Percentiles rank a stretch among this genome's conserved stretches.
phyloP scores from a whole-genome alignment of 2,329 filamentous ascomycete species.

The Sarocladium strictum region DNA sequence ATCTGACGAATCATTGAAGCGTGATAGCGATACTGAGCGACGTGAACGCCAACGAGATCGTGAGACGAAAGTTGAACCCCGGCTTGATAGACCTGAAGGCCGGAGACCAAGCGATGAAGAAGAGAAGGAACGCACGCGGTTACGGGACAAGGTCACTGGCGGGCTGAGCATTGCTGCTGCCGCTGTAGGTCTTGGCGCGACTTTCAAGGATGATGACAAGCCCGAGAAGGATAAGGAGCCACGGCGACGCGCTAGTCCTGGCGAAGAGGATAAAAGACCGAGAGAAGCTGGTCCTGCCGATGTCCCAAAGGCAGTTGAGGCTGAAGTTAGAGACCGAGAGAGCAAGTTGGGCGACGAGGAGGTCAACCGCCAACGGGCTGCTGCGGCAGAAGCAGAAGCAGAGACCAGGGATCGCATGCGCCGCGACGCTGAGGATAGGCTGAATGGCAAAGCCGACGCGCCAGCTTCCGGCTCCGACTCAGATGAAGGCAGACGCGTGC shows the following conservation, averaged over 20 bases:
- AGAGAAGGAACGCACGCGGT: slow-evolving; percentile 34
- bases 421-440: slow-evolving; percentile 32
- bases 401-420: slow-evolving; percentile 25
- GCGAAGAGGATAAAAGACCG: slow-evolving; percentile 22
- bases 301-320: neutral
- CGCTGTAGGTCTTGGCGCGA: slow-evolving; percentile 36
- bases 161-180: slow-evolving; percentile 44
- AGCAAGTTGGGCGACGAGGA: neutral
- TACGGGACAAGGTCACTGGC: slow-evolving; percentile 41
- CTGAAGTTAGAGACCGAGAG: neutral
- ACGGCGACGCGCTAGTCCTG: slow-evolving; percentile 22
- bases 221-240: slow-evolving; percentile 24
- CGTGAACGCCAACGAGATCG: slow-evolving; percentile 13
- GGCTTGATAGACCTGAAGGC: slow-evolving; percentile 23
- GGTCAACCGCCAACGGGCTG: neutral
- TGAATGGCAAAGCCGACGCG: slow-evolving; percentile 27
- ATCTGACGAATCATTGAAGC: slow-evolving; percentile 11
- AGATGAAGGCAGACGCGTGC: slow-evolving; percentile 31
- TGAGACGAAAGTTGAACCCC: slow-evolving; percentile 12
- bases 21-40: slow-evolving; percentile 12
- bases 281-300: slow-evolving; percentile 9
- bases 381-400: slow-evolving; percentile 11
- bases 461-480: slow-evolving; percentile 30
- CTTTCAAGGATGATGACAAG: slow-evolving; percentile 32
- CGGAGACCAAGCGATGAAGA: slow-evolving; percentile 27